A percentile compares a stretch with the other conserved stretches of the same genome.
Conservation (phyloP, 371 early-diverging fungal genomes). For the Rhizopus delemar region DNA sequence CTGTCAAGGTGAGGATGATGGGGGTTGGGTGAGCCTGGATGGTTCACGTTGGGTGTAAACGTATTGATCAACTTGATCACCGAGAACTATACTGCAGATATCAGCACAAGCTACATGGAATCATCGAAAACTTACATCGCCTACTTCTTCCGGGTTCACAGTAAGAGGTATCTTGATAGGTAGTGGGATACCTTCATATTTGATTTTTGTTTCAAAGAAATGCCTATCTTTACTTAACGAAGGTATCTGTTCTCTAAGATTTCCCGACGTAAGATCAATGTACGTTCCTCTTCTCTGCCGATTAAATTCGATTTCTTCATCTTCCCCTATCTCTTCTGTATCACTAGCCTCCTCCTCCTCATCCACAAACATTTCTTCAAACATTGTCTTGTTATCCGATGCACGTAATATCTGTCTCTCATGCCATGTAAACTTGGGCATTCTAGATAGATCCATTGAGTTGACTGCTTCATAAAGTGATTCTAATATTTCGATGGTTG, state of each 20-base stretch:
- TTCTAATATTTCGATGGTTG: conserved; percentile 73
- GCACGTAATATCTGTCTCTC: conserved; percentile 79
- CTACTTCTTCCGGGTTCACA: conserved; percentile 86
- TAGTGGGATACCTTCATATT: conserved; percentile 78
- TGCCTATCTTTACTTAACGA: conserved; percentile 79
- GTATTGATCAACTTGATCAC: conserved; percentile 75
- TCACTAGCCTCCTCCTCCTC: conserved; percentile 7
- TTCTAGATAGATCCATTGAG: conserved; percentile 78
- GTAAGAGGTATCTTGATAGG: conserved; percentile 87
- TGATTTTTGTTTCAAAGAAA: conserved; percentile 82
- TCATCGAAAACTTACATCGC: conserved; percentile 70
- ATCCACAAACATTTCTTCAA: conserved; percentile 76
- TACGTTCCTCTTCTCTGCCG: conserved; percentile 49
- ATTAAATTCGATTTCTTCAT: conserved; percentile 23
- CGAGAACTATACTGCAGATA: conserved; percentile 62
- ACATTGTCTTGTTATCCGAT: conserved; percentile 79
- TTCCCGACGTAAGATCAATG: conserved; percentile 56
- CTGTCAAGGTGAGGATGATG: conserved; percentile 90
- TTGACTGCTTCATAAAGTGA: conserved; percentile 83
- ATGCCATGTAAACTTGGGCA: conserved; percentile 77
- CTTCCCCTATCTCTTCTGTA: conserved; percentile 19
- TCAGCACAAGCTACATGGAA: conserved; percentile 6
- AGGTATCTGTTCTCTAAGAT: conserved; percentile 41
- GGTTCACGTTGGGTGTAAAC: conserved; percentile 54
- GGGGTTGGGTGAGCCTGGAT: conserved; percentile 60